Evolutionary conservation across 768 basidiomycete species (phyloP), one percentile per base, ranked within the genome.

Genomic region (Podaxis sp.): DNA sequence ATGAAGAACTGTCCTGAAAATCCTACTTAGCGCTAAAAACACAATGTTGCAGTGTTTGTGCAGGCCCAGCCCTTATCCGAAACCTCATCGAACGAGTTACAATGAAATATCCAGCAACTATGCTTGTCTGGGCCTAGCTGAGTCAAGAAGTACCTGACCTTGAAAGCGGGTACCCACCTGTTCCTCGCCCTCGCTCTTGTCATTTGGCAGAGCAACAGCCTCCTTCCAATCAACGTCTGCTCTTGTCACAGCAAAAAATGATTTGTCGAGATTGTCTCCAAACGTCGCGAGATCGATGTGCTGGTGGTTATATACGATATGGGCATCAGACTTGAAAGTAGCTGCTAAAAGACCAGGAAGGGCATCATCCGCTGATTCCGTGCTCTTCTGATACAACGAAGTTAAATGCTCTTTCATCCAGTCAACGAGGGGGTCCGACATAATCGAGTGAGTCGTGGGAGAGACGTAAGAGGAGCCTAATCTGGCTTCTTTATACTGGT

Each of bases 11-110:
- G 3, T 11, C 26, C 72, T 49, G 72, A 20, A 74, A 57, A 67
- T 24, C 75, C 54, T 30, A 80, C 81, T 69, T 77, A 22, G 79
- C 80, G 41, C 77, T 81, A 53, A 82, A 80, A 15, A 70, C 61
- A 33, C 78, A 64, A 28, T 69, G 66, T 36, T 72, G 75, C 7
- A 60, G 65, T 8, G 67, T 71, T 58, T 79, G 75, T 8, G 78
- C 81, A 6, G 75, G 76, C 2, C 64, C 62, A 10, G 63, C 82
- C 22, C 81, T 76, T 15, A 83, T 75, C 7, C 76, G 72, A 63
- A 80, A 76, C 49, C 75, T 77, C 50, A 80, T 58, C 2, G 72
- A 71, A 24, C 77, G 78, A 28, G 76, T 78, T 51, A 79, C 71
- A 63, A 77, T 66, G 41, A 80, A 71, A 53, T 69, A 66, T 0